Base-by-base conservation (phyloP, 108 stramenopile species). In the Schizochytrium sp. region DNA sequence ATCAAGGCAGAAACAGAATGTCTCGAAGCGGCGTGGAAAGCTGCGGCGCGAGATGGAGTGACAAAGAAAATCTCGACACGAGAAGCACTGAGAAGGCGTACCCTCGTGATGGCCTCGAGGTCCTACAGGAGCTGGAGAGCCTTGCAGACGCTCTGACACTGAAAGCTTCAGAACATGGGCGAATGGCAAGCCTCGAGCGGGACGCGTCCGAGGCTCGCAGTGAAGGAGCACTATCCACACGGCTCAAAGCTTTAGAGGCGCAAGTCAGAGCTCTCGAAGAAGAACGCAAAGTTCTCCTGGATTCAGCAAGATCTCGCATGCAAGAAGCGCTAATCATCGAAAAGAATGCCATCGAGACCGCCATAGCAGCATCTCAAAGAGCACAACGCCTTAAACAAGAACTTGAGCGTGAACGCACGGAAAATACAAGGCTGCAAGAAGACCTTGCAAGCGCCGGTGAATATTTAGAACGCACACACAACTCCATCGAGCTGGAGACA, bases 121-220 rank as follows among this genome's bases (percentile, higher is more conserved):
- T 44, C 19, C 64, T 69, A 44, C 64, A 44, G 10, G 64, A 69
- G 64, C 64, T 69, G 19, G 64, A 69, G 64, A 15, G 42, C 64
- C 64, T 69, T 15, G 64, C 64, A 15, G 64, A 69, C 5, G 64
- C 64, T 0, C 3, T 69, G 64, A 44, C 64, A 7, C 2, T 2
- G 42, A 69, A 69, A 44, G 64, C 64, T 7, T 38, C 42, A 38
- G 64, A 7, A 7, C 64, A 69, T 12, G 64, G 12, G 12, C 64
- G 12, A 44, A 38, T 13, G 8, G 64, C 64, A 15, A 69, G 64
- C 64, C 12, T 44, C 42, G 64, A 69, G 64, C 64, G 64, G 19
- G 12, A 15, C 19, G 64, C 64, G 19, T 69, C 64, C 19, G 42
- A 69, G 28, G 64, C 64, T 7, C 64, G 64, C 12, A 5, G 64